Conservation (phyloP, 331 rosid genomes). For the Spiraea crenata region DNA sequence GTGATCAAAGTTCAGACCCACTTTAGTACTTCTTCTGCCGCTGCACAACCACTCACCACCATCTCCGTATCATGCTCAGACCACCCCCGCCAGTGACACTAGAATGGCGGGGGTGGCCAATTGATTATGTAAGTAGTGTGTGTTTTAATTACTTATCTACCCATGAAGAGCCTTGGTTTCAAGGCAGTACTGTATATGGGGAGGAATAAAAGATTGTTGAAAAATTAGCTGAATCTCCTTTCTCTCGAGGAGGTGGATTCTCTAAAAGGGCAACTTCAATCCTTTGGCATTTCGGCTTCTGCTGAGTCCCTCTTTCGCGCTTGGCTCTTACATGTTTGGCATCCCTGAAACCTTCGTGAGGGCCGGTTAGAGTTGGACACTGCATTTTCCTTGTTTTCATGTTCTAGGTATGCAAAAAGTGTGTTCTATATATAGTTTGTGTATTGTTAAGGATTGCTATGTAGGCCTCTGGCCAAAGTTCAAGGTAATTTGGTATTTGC, state of each 20-base stretch:
- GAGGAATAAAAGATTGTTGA: conserved; percentile 25
- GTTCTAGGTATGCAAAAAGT: not conserved
- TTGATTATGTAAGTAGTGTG: not conserved
- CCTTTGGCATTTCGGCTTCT: conserved; percentile 85
- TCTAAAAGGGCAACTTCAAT: conserved; percentile 84
- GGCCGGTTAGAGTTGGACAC: conserved; percentile 5
- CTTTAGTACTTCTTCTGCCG: conserved; percentile 33
- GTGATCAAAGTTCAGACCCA: conserved; percentile 35
- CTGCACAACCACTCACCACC: conserved; percentile 25
- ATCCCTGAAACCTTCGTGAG: conserved; percentile 28
- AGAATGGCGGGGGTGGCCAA: conserved; percentile 27
- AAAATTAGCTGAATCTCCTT: conserved; percentile 34
- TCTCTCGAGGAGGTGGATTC: conserved; percentile 41
- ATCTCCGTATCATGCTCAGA: conserved; percentile 33
- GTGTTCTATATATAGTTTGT: conserved; percentile 15
- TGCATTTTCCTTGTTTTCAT: conserved; percentile 17
- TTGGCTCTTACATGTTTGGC: conserved; percentile 14
- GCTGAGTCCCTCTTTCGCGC: conserved; percentile 20
- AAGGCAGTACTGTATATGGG: conserved; percentile 12
- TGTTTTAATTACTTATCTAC: not conserved
- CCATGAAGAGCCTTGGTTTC: conserved; percentile 9
- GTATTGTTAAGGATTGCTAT: not conserved
- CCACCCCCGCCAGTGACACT: conserved; percentile 29
- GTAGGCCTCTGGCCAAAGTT: conserved; percentile 29
- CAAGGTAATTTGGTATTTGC: conserved; percentile 6